These are phyloP conservation scores for Naganishia vaughanmartiniae DNA, from an alignment of 768 basidiomycete genomes.

Conservation along the genomic window DNA sequence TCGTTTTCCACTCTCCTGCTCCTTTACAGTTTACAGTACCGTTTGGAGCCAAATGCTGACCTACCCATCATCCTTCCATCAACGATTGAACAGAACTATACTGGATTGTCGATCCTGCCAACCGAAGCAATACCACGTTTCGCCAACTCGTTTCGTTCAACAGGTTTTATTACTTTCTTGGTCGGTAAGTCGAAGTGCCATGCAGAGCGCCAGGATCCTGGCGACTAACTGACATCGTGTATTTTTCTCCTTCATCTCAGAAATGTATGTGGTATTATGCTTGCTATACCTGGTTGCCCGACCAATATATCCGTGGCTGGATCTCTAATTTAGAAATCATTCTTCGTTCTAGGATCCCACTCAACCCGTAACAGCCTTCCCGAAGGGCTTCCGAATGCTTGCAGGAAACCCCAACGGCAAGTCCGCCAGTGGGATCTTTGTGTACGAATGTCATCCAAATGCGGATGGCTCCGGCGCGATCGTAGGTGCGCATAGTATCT, in stretches of 20 bases:
- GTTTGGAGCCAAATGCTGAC: no score
- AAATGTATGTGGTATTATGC: not conserved
- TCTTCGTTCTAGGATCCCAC: not conserved
- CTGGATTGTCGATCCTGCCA: not conserved
- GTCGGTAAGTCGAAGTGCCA: constrained; percentile 15
- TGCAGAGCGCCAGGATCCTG: no score
- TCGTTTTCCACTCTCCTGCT: no score
- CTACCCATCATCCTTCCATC: no score
- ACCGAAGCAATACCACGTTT: not conserved
- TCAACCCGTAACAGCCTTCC: constrained; percentile 39
- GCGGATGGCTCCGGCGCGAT: not conserved
- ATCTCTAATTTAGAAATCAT: not conserved
- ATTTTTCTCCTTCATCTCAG: no score
- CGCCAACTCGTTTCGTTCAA: not conserved
- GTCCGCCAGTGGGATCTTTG: constrained; percentile 14
- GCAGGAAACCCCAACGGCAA: constrained; percentile 44
- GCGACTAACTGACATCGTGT: no score
- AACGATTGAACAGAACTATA: constrained; percentile 28
- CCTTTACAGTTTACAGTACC: no score
- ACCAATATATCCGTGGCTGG: no score
- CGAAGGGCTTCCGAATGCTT: constrained; percentile 46
- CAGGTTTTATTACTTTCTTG: constrained; percentile 12
- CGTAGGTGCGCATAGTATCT: not conserved
- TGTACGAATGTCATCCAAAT: constrained; percentile 13
- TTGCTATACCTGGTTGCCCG: not conserved